These are phyloP conservation scores for Yamadazyma takamatsuzukensis DNA, from an alignment of 805 yeast genomes.

Conservation along the genomic window DNA sequence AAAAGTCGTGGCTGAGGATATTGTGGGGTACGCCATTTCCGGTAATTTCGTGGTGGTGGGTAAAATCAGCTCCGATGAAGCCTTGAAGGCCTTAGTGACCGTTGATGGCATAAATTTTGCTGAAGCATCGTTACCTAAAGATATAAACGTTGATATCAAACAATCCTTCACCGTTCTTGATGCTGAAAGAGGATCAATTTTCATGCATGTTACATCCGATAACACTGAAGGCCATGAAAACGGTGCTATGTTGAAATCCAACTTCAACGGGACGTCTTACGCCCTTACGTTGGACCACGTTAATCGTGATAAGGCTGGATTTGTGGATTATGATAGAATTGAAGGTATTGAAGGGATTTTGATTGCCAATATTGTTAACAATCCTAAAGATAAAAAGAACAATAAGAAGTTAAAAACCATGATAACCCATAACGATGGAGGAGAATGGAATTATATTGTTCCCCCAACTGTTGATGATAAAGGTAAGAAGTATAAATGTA, in stretches of 20 bases:
- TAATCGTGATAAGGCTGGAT: constrained; percentile 70
- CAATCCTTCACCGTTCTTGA: constrained; percentile 72
- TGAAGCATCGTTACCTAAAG: constrained; percentile 70
- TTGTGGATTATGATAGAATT: constrained; percentile 83
- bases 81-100: constrained; percentile 66
- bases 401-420: constrained; percentile 61
- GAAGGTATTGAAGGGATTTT: constrained; percentile 84
- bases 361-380: constrained; percentile 65
- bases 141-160: constrained; percentile 48
- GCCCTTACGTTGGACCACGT: constrained; percentile 65
- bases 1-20: constrained; percentile 46
- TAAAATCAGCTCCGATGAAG: constrained; percentile 35
- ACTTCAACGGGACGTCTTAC: constrained; percentile 87
- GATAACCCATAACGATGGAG: constrained; percentile 89
- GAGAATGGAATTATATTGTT: constrained; percentile 68
- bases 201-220: constrained; percentile 77
- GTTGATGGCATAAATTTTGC: constrained; percentile 76
- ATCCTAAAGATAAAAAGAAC: constrained; percentile 32
- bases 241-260: constrained; percentile 83
- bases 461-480: constrained; percentile 69
- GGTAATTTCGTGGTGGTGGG: constrained; percentile 77
- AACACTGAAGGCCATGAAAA: constrained; percentile 48
- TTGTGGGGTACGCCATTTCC: constrained; percentile 71
- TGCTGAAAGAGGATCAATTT: constrained; percentile 65
- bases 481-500: constrained; percentile 56